A percentile compares a stretch with the other conserved stretches of the same genome.
Conservation (phyloP, 768 basidiomycete genomes). For the Lenzites betulinus region DNA sequence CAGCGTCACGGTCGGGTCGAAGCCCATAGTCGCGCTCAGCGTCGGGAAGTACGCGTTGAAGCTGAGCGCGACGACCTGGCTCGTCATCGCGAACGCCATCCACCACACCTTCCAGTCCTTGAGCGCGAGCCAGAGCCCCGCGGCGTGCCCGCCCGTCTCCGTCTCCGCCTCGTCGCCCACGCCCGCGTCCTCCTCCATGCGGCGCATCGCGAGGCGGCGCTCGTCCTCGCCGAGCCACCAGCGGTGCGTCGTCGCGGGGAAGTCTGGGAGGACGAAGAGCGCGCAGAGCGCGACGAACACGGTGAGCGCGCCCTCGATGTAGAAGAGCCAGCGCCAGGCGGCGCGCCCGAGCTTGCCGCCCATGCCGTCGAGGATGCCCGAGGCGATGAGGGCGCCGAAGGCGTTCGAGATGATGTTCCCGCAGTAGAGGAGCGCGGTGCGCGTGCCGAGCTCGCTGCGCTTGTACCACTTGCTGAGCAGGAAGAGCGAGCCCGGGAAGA, state of each 20-base stretch:
- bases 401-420: conserved; percentile 81
- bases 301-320: conserved; percentile 63
- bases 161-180: conserved; percentile 51
- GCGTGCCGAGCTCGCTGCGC: conserved; percentile 65
- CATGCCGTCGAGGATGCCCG: conserved; percentile 73
- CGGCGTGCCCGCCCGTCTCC: conserved; percentile 36
- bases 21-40: conserved; percentile 71
- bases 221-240: conserved; percentile 66
- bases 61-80: conserved; percentile 61
- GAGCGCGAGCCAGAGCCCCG: conserved; percentile 60
- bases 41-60: conserved; percentile 87
- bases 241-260: conserved; percentile 53
- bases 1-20: conserved; percentile 61
- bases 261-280: conserved; percentile 71
- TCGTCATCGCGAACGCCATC: conserved; percentile 64
- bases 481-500: conserved; percentile 69
- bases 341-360: conserved; percentile 64
- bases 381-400: conserved; percentile 78
- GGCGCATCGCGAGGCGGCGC: conserved; percentile 52
- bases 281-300: conserved; percentile 54
- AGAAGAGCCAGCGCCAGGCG: conserved; percentile 77
- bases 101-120: conserved; percentile 86
- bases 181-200: conserved; percentile 67
- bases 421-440: conserved; percentile 69
- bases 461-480: conserved; percentile 75